Evolutionary conservation across 2,329 filamentous ascomycete genomes (phyloP).

Genomic region (Ophiosphaerella herpotricha): DNA sequence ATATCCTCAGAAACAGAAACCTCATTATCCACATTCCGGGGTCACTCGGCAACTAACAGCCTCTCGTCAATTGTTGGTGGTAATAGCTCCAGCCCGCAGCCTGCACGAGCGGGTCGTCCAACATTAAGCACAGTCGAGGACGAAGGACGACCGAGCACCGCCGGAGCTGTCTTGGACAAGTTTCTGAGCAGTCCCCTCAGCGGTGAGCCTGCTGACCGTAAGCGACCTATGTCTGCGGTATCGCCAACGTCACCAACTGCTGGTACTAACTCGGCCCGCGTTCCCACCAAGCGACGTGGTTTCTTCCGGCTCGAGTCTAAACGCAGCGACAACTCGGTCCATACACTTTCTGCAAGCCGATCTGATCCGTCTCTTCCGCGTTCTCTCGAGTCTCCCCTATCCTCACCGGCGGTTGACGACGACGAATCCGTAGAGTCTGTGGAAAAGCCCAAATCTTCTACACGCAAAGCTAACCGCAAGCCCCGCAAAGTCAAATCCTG

Average conservation of each 20-base stretch:
- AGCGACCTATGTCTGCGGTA: slow-evolving; percentile 45
- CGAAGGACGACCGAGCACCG: slow-evolving; percentile 66
- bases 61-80: slow-evolving; percentile 76
- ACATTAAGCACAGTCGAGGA: slow-evolving; percentile 49
- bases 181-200: slow-evolving; percentile 30
- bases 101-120: slow-evolving; percentile 48
- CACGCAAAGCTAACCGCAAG: slow-evolving; percentile 60
- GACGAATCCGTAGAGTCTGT: slow-evolving; percentile 42
- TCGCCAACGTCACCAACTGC: slow-evolving; percentile 23
- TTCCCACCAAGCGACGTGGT: slow-evolving; percentile 40
- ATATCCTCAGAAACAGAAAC: slow-evolving; percentile 85
- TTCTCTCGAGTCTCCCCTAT: slow-evolving; percentile 29
- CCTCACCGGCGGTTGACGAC: slow-evolving; percentile 31
- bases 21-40: slow-evolving; percentile 69
- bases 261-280: slow-evolving; percentile 3
- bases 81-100: slow-evolving; percentile 54
- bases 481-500: slow-evolving; percentile 76
- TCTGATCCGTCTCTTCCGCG: slow-evolving; percentile 43
- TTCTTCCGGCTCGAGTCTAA: slow-evolving; percentile 58
- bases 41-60: slow-evolving; percentile 77
- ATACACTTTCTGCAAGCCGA: slow-evolving; percentile 33
- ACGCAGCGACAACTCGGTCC: slow-evolving; percentile 44
- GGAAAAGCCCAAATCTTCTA: slow-evolving; percentile 48
- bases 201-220: slow-evolving; percentile 31
- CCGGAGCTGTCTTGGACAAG: slow-evolving; percentile 68